Conservation (phyloP, 257 asterid genomes). For the Nicotiana undulata region DNA sequence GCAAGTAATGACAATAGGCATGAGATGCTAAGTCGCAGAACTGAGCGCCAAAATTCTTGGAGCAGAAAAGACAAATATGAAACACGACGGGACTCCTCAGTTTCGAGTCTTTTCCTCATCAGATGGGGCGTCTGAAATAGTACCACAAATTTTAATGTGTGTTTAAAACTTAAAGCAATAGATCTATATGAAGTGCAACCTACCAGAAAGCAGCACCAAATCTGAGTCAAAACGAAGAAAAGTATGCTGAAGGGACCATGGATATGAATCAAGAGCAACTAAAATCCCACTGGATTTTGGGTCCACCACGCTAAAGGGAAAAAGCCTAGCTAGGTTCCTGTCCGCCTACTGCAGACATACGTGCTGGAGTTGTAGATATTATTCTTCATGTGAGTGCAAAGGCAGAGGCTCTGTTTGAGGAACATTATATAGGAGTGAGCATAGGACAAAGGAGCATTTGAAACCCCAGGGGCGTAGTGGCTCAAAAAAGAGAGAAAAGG, state of each 20-base stretch:
- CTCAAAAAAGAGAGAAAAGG: no score
- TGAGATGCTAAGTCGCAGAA: no score
- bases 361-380: neutral
- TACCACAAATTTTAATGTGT: constrained; percentile 10
- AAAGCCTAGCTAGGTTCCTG: neutral
- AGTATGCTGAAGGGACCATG: neutral
- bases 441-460: neutral
- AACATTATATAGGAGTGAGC: neutral
- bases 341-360: neutral
- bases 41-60: neutral
- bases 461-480: constrained; percentile 2
- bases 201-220: neutral
- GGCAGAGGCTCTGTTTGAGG: neutral
- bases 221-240: constrained; percentile 1
- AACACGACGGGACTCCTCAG: neutral
- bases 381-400: neutral
- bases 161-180: neutral
- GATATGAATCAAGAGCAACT: neutral
- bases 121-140: constrained; percentile 10
- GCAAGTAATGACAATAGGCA: neutral
- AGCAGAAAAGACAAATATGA: constrained; percentile 4
- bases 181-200: constrained; percentile 7
- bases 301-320: constrained; percentile 17
- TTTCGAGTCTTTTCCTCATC: neutral
- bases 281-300: constrained; percentile 8